These are phyloP conservation scores for Xylaria nigripes DNA, from an alignment of 495 filamentous ascomycete genomes.

Conservation along the genomic window DNA sequence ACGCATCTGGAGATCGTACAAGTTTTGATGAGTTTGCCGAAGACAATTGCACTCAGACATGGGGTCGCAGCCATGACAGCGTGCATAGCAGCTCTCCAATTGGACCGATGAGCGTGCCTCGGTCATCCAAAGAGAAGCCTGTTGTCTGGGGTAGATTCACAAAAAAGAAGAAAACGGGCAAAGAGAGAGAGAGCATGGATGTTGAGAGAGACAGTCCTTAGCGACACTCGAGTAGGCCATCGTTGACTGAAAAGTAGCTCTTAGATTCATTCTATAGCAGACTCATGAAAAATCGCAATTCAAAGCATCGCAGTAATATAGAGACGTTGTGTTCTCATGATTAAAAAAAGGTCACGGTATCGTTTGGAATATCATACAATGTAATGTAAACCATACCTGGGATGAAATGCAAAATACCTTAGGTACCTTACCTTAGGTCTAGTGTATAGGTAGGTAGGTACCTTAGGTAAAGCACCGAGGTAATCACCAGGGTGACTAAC, in stretches of 20 bases:
- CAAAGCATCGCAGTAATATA: neutral
- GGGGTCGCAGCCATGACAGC: constrained; percentile 39
- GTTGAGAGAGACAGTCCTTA: constrained; percentile 31
- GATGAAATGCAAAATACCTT: too few relatives aligned
- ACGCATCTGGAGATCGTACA: constrained; percentile 34
- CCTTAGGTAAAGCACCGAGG: too few relatives aligned
- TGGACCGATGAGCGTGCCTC: constrained; percentile 27
- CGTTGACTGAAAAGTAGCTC: constrained; percentile 5
- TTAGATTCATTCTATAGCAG: constrained; percentile 4
- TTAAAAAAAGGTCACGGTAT: too few relatives aligned
- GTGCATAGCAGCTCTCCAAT: constrained; percentile 33
- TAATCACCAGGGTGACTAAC: too few relatives aligned
- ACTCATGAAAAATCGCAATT: neutral
- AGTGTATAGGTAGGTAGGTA: neutral
- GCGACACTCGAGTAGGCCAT: neutral
- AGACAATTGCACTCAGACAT: constrained; percentile 21
- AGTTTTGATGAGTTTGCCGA: constrained; percentile 42
- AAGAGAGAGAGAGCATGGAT: constrained; percentile 42
- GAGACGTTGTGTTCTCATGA: too few relatives aligned
- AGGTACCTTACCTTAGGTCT: too few relatives aligned
- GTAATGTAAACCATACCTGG: too few relatives aligned
- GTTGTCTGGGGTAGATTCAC: constrained; percentile 39
- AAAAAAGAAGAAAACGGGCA: constrained; percentile 40
- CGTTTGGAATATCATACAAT: too few relatives aligned
- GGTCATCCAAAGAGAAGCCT: constrained; percentile 28